phyloP scores from a whole-genome alignment of 2,329 filamentous ascomycete genomes.

The Exserohilum rostratum region DNA sequence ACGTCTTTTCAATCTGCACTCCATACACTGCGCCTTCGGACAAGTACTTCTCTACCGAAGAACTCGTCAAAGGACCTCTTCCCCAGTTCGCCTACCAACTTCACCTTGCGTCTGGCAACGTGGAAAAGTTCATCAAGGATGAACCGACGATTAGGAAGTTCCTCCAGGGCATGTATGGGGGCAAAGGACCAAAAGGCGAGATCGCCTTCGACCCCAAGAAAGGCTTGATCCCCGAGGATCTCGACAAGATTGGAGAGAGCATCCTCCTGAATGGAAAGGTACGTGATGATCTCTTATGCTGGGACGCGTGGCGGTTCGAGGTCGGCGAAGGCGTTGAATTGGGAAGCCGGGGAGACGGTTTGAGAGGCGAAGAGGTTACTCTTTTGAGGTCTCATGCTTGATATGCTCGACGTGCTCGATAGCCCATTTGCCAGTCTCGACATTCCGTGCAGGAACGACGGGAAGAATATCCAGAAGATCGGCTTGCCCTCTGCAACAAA shows the following conservation, averaged over 20 bases:
- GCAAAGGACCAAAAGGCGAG: slow-evolving; percentile 62
- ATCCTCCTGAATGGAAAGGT: slow-evolving; percentile 68
- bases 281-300: slow-evolving; percentile 24
- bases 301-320: slow-evolving; percentile 1
- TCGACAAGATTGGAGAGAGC: slow-evolving; percentile 63
- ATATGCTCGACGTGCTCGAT: background rate
- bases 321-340: background rate
- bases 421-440: slow-evolving; percentile 1
- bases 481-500: slow-evolving; percentile 5
- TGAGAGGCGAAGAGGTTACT: background rate
- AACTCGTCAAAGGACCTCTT: slow-evolving; percentile 62
- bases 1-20: slow-evolving; percentile 78
- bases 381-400: background rate
- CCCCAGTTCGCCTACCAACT: slow-evolving; percentile 85
- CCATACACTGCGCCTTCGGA: slow-evolving; percentile 67
- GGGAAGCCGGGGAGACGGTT: background rate
- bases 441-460: slow-evolving; percentile 2
- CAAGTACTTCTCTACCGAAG: slow-evolving; percentile 62
- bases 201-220: slow-evolving; percentile 62
- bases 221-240: slow-evolving; percentile 69
- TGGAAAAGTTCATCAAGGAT: slow-evolving; percentile 55
- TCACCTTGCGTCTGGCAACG: slow-evolving; percentile 72
- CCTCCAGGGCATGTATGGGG: slow-evolving; percentile 74
- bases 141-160: slow-evolving; percentile 71
- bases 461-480: slow-evolving; percentile 2